Evolutionary conservation across 2,329 filamentous ascomycete genomes (phyloP).

Genomic region (Trichoderma endophyticum): DNA sequence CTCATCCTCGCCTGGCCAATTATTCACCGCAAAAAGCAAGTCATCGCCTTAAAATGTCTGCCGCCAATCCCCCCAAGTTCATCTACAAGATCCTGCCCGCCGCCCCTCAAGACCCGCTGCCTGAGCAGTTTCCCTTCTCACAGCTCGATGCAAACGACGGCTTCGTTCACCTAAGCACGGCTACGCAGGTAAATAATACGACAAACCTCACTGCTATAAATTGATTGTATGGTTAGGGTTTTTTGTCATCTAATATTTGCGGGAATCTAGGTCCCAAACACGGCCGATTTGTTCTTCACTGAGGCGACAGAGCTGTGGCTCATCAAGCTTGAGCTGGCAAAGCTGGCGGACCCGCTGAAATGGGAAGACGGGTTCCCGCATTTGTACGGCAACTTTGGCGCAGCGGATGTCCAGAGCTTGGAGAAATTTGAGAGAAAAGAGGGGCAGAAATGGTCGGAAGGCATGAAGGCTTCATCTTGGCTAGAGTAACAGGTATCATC

Average conservation of each 20-base stretch:
- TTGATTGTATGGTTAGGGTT: not conserved
- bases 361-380: constrained; percentile 61
- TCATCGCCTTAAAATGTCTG: constrained; percentile 25
- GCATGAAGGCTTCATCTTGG: constrained; percentile 41
- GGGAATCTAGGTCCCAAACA: constrained; percentile 41
- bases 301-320: constrained; percentile 43
- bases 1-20: not conserved
- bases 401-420: constrained; percentile 46
- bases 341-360: constrained; percentile 43
- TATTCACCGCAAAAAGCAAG: not conserved
- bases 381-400: constrained; percentile 57
- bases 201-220: not conserved
- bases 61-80: constrained; percentile 34
- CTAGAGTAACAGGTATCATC: constrained; percentile 32
- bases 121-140: constrained; percentile 53
- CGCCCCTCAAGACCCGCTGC: constrained; percentile 52
- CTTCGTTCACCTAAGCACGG: constrained; percentile 59
- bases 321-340: constrained; percentile 51
- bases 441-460: constrained; percentile 46
- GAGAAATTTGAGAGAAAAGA: constrained; percentile 45
- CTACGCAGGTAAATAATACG: constrained; percentile 44
- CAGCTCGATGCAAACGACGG: constrained; percentile 58
- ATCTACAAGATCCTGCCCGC: constrained; percentile 61
- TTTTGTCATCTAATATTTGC: not conserved
- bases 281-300: constrained; percentile 45